phyloP scores from a whole-genome alignment of 306 rosid genomes.

The Carpinus fangiana region DNA sequence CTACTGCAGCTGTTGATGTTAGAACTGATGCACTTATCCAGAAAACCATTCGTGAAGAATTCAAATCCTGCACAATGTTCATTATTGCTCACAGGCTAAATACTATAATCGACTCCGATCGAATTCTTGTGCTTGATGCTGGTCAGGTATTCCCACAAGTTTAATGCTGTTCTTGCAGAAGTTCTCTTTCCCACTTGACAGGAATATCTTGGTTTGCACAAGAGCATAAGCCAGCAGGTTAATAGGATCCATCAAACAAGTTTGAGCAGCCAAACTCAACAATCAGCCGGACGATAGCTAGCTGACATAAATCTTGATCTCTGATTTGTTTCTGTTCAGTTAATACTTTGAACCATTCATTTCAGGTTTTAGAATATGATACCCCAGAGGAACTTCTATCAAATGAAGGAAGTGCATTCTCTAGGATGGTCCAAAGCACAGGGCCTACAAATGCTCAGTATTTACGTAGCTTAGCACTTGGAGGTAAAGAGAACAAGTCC shows the following conservation, averaged over 20 bases:
- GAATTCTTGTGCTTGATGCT: conserved; percentile 66
- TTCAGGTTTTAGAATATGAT: conserved; percentile 69
- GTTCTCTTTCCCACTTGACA: conserved; percentile 4
- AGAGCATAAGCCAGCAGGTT: neutral
- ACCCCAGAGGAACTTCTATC: conserved; percentile 57
- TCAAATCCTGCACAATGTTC: conserved; percentile 82
- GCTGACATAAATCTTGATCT: conserved; percentile 19
- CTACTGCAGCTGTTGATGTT: conserved; percentile 94
- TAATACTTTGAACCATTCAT: conserved; percentile 3
- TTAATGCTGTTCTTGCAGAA: neutral
- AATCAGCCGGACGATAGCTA: neutral
- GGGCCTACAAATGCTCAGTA: conserved; percentile 81
- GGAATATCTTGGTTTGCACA: neutral
- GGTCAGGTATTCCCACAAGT: conserved; percentile 58
- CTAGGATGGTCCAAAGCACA: conserved; percentile 81
- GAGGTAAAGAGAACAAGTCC: conserved; percentile 26
- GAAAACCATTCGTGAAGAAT: conserved; percentile 84
- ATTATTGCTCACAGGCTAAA: conserved; percentile 87
- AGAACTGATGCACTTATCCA: conserved; percentile 84
- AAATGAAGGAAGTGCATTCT: conserved; percentile 64
- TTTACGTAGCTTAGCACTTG: conserved; percentile 54
- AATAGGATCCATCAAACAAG: neutral
- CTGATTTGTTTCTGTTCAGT: neutral
- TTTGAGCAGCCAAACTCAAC: neutral
- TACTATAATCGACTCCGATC: conserved; percentile 77